Evolutionary conservation across 2,329 filamentous ascomycete genomes (phyloP).

Genomic region (Claviceps sp.): DNA sequence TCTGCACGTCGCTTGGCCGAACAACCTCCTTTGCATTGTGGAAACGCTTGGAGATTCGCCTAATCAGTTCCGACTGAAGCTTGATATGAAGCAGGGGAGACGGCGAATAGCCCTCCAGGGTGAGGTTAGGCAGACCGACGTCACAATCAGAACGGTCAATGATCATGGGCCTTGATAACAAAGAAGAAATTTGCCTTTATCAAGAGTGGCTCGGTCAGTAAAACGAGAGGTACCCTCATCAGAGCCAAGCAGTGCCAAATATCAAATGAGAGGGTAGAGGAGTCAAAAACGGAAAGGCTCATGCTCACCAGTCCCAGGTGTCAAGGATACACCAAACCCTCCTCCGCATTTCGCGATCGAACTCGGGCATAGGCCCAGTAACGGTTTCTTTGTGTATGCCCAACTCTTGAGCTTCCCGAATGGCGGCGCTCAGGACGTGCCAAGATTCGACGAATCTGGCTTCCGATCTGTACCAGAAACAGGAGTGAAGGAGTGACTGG

Average conservation of each 20-base stretch:
- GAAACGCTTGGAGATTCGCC: conserved; percentile 18
- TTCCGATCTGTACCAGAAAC: conserved; percentile 25
- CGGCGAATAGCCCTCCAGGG: conserved; percentile 17
- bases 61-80: conserved; percentile 22
- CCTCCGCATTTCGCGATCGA: conserved; percentile 23
- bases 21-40: conserved; percentile 17
- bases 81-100: conserved; percentile 24
- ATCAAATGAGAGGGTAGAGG: no score
- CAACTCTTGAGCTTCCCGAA: conserved; percentile 23
- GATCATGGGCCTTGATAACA: conserved; percentile 21
- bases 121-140: conserved; percentile 18
- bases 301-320: conserved; percentile 24
- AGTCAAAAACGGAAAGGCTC: background rate
- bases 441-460: conserved; percentile 23
- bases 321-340: conserved; percentile 24
- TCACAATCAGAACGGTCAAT: conserved; percentile 22
- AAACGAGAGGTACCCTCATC: no score
- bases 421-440: conserved; percentile 22
- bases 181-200: conserved; percentile 20
- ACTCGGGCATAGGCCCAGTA: conserved; percentile 15
- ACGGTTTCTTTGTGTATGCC: conserved; percentile 21
- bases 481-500: conserved; percentile 23
- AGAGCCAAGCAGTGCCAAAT: no score
- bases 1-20: conserved; percentile 16
- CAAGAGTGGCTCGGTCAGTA: background rate